Base-by-base conservation (phyloP, 2,329 filamentous ascomycete genomes). In the Colletotrichum sidae region DNA sequence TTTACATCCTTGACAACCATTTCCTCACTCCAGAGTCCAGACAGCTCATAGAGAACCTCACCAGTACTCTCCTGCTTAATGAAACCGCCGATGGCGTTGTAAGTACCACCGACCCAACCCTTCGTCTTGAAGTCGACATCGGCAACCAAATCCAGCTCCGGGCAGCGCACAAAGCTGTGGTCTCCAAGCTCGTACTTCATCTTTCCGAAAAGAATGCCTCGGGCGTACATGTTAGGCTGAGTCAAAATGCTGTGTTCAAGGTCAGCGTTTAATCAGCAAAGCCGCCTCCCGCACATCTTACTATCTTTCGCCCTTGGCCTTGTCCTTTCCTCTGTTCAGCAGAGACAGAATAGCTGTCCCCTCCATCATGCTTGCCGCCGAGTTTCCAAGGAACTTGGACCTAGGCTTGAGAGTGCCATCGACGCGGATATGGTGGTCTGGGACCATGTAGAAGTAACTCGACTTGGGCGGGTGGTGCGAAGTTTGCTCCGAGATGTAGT, bases 111-210 rank as follows among this genome's bases (percentile, higher is more conserved):
- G 69, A 99, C 95, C 87, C 96, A 99, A 6, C 96, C 96, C 79
- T 98, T 98, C 56, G 93, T 96, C 82, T 98, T 98, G 86, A 99
- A 99, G 70, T 99, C 96, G 67, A 99, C 89, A 75, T 99, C 95
- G 66, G 94, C 95, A 34, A 89, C 87, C 15, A 99, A 84, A 63
- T 94, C 90, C 15, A 93, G 87, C 76, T 98, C 95, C 0, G 95
- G 93, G 77, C 96, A 98, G 70, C 90, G 88, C 17, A 99, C 92
- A 72, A 94, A 93, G 76, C 94, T 97, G 81, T 97, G 94, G 76
- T 98, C 95, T 69, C 95, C 96, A 8, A 99, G 88, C 81, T 99
- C 96, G 78, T 98, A 99, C 79, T 97, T 98, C 96, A 99, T 98
- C 78, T 97, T 98, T 52, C 96, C 96, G 73, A 99, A 97, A 8